phyloP scores from a whole-genome alignment of 1,284 basidiomycete genomes.

The Apiotrichum akiyoshidainum region DNA sequence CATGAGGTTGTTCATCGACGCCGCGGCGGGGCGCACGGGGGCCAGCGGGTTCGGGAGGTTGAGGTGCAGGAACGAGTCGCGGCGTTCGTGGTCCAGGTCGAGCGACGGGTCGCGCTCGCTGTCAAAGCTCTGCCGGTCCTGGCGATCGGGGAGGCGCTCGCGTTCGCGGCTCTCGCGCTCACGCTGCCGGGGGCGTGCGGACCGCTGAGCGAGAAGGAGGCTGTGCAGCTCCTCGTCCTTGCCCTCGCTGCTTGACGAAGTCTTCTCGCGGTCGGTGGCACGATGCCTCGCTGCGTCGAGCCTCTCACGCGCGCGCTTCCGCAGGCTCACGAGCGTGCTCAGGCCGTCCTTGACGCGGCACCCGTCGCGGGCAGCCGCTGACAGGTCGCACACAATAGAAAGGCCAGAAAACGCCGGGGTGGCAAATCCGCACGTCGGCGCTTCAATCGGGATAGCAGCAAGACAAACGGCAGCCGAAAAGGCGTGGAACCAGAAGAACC shows the following conservation, averaged over 20 bases:
- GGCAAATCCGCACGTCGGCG: conserved; percentile 48
- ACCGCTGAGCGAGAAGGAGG: conserved; percentile 10
- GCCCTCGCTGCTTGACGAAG: not conserved
- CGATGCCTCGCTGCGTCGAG: conserved; percentile 13
- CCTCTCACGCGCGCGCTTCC: conserved; percentile 38
- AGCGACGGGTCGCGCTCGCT: too few species aligned
- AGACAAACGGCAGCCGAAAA: conserved; percentile 47
- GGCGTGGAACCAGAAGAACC: conserved; percentile 49
- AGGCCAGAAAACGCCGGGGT: conserved; percentile 42
- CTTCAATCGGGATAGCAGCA: conserved; percentile 45
- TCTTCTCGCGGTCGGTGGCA: not conserved
- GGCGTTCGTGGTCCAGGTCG: not conserved
- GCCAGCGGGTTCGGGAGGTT: conserved; percentile 5
- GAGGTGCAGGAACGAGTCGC: too few species aligned
- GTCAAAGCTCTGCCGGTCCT: not conserved
- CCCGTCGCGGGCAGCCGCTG: conserved; percentile 40
- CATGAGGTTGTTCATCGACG: not conserved
- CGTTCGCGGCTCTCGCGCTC: not conserved
- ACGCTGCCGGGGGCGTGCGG: not conserved
- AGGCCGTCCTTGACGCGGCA: conserved; percentile 48
- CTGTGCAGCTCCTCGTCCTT: conserved; percentile 15
- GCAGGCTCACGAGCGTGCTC: conserved; percentile 38
- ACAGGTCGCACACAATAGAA: conserved; percentile 46
- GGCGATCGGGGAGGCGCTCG: not conserved
- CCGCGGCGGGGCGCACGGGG: not conserved